Evolutionary conservation across 2,329 filamentous ascomycete species (phyloP).

Genomic region (Alternaria novae-zelandiae): DNA sequence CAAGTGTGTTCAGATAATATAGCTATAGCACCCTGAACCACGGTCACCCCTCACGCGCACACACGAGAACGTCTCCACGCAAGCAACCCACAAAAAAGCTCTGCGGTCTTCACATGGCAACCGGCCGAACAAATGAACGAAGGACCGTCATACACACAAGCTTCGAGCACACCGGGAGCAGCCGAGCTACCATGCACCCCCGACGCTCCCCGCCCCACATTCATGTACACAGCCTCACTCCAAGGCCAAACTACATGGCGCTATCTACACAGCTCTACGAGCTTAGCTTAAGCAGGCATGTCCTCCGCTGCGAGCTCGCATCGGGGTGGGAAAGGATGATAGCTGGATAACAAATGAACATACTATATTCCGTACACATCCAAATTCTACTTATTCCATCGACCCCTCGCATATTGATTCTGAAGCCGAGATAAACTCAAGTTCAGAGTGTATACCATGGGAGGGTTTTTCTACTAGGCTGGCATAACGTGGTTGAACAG

Average conservation of each 20-base stretch:
- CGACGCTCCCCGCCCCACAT: conserved; percentile 3
- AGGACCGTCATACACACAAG: conserved; percentile 20
- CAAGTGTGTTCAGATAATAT: not conserved
- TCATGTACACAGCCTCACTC: conserved; percentile 17
- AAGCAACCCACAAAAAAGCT: not conserved
- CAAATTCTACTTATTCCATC: too few species aligned
- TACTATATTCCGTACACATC: too few species aligned
- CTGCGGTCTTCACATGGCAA: not conserved
- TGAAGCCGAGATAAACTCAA: too few species aligned
- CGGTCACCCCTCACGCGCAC: not conserved
- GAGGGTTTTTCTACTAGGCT: too few species aligned
- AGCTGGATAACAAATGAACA: too few species aligned
- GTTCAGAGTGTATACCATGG: too few species aligned
- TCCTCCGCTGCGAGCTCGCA: too few species aligned
- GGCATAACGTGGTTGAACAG: too few species aligned
- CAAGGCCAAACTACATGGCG: not conserved
- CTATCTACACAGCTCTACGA: not conserved
- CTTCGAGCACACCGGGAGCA: conserved; percentile 26
- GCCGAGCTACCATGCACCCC: not conserved
- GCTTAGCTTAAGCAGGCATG: not conserved
- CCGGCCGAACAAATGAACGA: not conserved
- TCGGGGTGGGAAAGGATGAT: too few species aligned
- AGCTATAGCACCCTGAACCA: not conserved
- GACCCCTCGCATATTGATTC: too few species aligned
- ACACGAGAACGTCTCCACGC: not conserved